Conservation (phyloP, 306 rosid species). For the Medicago lupulina region DNA sequence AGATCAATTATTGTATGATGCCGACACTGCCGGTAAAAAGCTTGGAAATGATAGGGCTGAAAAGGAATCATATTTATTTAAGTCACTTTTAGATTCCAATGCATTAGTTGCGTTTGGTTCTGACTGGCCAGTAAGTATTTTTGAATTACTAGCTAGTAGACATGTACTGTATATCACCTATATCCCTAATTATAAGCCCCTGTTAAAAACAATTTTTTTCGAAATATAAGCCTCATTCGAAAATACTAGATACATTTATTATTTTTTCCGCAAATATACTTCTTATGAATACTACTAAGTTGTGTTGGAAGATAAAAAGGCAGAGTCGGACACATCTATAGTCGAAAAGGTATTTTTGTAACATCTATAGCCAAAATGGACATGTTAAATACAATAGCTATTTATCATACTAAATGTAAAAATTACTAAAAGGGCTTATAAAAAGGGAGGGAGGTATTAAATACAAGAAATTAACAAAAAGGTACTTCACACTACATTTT, state of each 20-base stretch:
- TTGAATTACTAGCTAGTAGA: not conserved
- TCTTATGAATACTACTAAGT: not conserved
- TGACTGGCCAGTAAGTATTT: constrained; percentile 81
- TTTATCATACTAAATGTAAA: too few relatives aligned
- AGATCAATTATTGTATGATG: constrained; percentile 76
- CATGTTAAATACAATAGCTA: not conserved
- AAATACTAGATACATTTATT: not conserved
- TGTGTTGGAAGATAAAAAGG: not conserved
- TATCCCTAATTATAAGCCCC: not conserved
- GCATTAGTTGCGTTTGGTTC: constrained; percentile 77
- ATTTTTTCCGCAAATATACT: not conserved
- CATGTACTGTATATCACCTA: not conserved
- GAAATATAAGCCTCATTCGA: not conserved
- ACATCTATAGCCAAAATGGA: not conserved
- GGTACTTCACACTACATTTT: constrained; percentile 7
- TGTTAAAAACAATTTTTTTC: not conserved
- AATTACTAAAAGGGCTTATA: not conserved
- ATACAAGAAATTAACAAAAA: not conserved
- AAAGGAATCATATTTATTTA: constrained; percentile 69
- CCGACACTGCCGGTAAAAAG: constrained; percentile 60
- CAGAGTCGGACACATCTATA: not conserved
- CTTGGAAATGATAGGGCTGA: constrained; percentile 88
- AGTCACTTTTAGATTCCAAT: constrained; percentile 62
- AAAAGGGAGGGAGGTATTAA: not conserved
- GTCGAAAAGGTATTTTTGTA: not conserved